Evolutionary conservation across 1,284 basidiomycete genomes (phyloP).

Genomic region (Sporisorium sorghi): DNA sequence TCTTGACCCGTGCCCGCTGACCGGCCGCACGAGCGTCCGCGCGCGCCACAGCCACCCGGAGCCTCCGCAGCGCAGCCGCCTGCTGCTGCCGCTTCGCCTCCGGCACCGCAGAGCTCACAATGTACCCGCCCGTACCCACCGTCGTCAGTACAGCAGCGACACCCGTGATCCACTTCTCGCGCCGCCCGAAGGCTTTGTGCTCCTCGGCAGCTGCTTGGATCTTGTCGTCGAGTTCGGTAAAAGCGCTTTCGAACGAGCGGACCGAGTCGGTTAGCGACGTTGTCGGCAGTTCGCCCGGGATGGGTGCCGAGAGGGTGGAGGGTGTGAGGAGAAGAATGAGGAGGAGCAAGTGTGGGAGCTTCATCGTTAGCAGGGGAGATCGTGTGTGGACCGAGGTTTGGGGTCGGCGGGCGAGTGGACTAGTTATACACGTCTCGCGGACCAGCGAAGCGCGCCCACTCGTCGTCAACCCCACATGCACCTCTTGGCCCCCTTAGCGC

Average conservation of each 20-base stretch:
- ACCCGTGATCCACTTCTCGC: constrained; percentile 5
- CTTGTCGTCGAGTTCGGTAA: constrained; percentile 15
- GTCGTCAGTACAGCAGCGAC: constrained; percentile 4
- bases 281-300: background rate
- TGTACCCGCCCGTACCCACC: constrained; percentile 12
- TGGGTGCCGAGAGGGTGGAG: background rate
- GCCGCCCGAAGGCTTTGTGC: background rate
- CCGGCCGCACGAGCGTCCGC: background rate
- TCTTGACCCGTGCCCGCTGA: background rate
- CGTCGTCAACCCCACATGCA: too few species aligned
- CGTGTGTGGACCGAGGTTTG: too few species aligned
- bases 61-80: background rate
- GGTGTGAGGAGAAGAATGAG: background rate
- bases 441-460: too few species aligned
- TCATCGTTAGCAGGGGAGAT: background rate
- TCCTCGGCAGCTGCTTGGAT: background rate
- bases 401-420: background rate
- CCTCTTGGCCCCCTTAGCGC: too few species aligned
- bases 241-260: constrained; percentile 11
- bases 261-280: background rate
- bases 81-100: background rate
- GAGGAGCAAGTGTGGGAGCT: background rate
- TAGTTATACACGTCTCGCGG: constrained; percentile 1
- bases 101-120: constrained; percentile 9
- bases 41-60: background rate